These are phyloP conservation scores for Penicillium sp. DNA, from an alignment of 2,329 filamentous ascomycete species.

Conservation along the genomic window DNA sequence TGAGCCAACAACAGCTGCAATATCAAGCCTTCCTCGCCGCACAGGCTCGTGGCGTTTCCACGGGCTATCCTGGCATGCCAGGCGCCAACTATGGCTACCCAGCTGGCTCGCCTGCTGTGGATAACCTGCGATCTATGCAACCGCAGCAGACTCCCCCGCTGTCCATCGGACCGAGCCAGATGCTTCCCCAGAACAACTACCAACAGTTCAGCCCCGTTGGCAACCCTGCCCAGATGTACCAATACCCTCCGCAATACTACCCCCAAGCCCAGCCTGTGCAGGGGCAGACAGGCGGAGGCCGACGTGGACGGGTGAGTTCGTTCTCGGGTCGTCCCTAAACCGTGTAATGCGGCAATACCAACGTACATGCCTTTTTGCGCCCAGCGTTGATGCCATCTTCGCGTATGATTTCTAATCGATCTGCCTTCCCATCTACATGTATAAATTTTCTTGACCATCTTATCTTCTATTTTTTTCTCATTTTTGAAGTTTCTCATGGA, in stretches of 20 bases:
- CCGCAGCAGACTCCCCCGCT: slow-evolving; percentile 38
- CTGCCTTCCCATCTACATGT: slow-evolving; percentile 35
- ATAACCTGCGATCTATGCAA: slow-evolving; percentile 44
- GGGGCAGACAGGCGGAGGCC: slow-evolving; percentile 49
- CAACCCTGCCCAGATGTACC: slow-evolving; percentile 49
- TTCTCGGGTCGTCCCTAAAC: slow-evolving; percentile 9
- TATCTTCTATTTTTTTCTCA: slow-evolving; percentile 27
- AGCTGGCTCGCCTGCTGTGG: slow-evolving; percentile 42
- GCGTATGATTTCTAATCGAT: slow-evolving; percentile 27
- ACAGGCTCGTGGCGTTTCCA: slow-evolving; percentile 44
- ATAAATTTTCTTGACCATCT: slow-evolving; percentile 31
- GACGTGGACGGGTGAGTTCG: slow-evolving; percentile 55
- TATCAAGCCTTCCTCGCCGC: slow-evolving; percentile 58
- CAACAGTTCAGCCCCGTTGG: slow-evolving; percentile 49
- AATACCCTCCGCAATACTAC: slow-evolving; percentile 55
- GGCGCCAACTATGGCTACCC: slow-evolving; percentile 46
- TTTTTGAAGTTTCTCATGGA: slow-evolving; percentile 26
- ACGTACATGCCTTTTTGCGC: slow-evolving; percentile 2
- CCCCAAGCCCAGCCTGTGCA: slow-evolving; percentile 45
- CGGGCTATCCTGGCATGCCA: slow-evolving; percentile 48
- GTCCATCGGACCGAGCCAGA: slow-evolving; percentile 37
- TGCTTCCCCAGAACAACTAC: slow-evolving; percentile 51
- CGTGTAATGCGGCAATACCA: slow-evolving; percentile 3
- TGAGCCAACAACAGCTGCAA: slow-evolving; percentile 55
- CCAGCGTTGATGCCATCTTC: slow-evolving; percentile 34